phyloP scores from a whole-genome alignment of 2,329 filamentous ascomycete species.

The Hawksworthiomyces lignivorus region DNA sequence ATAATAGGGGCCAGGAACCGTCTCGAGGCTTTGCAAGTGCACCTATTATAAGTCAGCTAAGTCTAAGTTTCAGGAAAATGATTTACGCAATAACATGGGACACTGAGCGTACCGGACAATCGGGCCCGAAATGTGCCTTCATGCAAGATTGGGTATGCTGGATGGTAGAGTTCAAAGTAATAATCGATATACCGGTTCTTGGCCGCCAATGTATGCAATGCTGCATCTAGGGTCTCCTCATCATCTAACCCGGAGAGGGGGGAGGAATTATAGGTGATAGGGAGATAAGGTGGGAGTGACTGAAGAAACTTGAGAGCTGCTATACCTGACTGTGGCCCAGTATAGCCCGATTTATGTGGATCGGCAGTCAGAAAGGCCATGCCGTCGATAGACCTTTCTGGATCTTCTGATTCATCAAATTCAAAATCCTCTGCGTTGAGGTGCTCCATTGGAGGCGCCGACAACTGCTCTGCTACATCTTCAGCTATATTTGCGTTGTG shows the following conservation, averaged over 20 bases:
- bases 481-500: neutral
- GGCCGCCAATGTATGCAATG: neutral
- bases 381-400: conserved; percentile 1
- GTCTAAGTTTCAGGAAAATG: neutral
- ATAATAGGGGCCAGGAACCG: conserved; percentile 1
- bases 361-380: conserved; percentile 3
- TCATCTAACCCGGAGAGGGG: too few relatives aligned
- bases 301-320: conserved; percentile 4
- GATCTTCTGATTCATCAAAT: conserved; percentile 4
- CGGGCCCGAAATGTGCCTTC: conserved; percentile 6
- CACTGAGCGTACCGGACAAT: neutral
- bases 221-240: neutral
- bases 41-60: neutral
- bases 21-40: conserved; percentile 4
- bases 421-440: conserved; percentile 2
- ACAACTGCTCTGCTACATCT: neutral
- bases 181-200: conserved; percentile 1
- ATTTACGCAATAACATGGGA: neutral
- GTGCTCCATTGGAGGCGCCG: neutral
- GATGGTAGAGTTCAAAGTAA: conserved; percentile 7
- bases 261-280: neutral
- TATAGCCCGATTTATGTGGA: conserved; percentile 1
- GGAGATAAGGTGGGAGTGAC: conserved; percentile 2
- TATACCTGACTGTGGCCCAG: conserved; percentile 5
- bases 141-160: conserved; percentile 7